phyloP scores from a whole-genome alignment of 2,329 filamentous ascomycete genomes.

The Neopestalotiopsis sp. region DNA sequence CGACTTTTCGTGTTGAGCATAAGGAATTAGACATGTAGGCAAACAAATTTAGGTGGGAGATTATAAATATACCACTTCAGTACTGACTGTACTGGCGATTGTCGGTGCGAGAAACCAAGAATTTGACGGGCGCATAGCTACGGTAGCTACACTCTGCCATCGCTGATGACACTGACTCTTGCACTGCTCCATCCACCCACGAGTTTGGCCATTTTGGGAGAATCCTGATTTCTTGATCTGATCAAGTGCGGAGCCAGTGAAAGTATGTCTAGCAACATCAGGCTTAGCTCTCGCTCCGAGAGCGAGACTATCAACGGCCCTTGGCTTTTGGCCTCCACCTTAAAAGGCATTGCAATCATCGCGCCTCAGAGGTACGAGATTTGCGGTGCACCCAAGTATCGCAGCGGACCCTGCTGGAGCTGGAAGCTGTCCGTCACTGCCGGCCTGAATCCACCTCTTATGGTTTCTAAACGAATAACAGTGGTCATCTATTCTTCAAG shows the following conservation, averaged over 20 bases:
- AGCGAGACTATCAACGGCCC: background rate
- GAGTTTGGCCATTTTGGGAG: conserved; percentile 9
- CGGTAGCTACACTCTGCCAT: background rate
- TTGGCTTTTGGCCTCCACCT: background rate
- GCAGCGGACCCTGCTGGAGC: too few species aligned
- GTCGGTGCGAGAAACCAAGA: background rate
- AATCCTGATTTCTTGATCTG: background rate
- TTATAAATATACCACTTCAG: background rate
- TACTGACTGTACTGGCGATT: too few species aligned
- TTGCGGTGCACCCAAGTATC: too few species aligned
- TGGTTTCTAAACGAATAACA: too few species aligned
- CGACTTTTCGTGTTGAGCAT: background rate
- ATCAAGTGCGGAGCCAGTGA: background rate
- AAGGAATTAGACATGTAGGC: background rate
- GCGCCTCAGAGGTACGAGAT: too few species aligned
- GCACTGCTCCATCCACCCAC: background rate
- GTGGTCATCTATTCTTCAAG: too few species aligned
- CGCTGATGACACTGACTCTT: background rate
- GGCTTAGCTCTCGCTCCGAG: background rate
- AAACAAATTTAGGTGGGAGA: background rate
- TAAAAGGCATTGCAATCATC: background rate
- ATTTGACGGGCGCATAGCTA: background rate
- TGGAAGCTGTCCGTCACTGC: too few species aligned
- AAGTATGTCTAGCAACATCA: background rate
- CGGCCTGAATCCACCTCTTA: too few species aligned